Evolutionary conservation across 106 monocot species (phyloP).

Genomic region (Phalaenopsis aphrodite): DNA sequence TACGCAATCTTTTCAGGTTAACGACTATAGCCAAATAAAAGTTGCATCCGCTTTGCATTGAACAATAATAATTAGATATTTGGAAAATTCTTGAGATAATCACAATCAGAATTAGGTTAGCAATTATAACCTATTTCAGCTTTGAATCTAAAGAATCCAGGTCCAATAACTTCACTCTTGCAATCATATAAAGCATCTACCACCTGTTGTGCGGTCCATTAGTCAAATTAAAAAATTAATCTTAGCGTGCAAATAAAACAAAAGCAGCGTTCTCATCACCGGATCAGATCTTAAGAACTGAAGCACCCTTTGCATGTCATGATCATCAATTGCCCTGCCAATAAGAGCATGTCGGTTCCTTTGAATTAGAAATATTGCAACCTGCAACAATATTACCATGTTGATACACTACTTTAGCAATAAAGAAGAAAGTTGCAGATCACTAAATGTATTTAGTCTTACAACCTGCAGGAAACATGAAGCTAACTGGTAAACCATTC

Average conservation of each 20-base stretch:
- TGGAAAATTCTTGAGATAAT: neutral
- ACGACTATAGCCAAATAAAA: neutral
- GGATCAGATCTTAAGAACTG: slow-evolving; percentile 91
- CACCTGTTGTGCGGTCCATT: slow-evolving; percentile 34
- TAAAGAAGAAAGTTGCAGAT: neutral
- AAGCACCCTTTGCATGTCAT: slow-evolving; percentile 95
- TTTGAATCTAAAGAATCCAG: slow-evolving; percentile 99
- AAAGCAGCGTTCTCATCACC: slow-evolving; percentile 29
- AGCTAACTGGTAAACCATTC: neutral
- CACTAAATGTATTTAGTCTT: neutral
- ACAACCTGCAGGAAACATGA: neutral
- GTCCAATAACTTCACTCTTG: slow-evolving; percentile 99
- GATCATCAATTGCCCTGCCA: slow-evolving; percentile 97
- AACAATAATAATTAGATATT: neutral
- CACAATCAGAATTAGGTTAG: neutral
- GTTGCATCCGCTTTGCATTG: neutral
- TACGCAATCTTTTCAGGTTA: neutral
- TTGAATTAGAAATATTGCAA: slow-evolving; percentile 99
- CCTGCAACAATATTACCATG: slow-evolving; percentile 34
- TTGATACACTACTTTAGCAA: neutral
- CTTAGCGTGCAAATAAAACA: neutral
- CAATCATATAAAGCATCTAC: slow-evolving; percentile 98
- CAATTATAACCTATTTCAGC: slow-evolving; percentile 79
- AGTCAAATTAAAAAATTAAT: slow-evolving; percentile 3
- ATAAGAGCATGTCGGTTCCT: slow-evolving; percentile 93